These are phyloP conservation scores for Talaromyces islandicus DNA, from an alignment of 2,329 filamentous ascomycete genomes.

Conservation along the genomic window DNA sequence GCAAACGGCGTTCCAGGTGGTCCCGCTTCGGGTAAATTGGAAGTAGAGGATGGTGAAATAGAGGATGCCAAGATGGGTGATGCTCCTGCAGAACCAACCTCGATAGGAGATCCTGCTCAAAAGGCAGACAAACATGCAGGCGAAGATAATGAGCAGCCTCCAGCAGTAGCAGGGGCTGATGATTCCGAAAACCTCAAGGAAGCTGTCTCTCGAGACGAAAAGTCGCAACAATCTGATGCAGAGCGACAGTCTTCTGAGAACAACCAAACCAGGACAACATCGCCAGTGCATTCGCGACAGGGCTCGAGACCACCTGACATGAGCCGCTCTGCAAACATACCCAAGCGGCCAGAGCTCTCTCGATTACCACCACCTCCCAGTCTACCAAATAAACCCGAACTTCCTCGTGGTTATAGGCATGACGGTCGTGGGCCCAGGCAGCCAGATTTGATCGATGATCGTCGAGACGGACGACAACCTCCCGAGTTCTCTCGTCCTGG, in stretches of 20 bases:
- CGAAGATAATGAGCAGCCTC: not conserved
- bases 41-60: constrained; percentile 42
- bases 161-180: not conserved
- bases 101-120: not conserved
- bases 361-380: constrained; percentile 27
- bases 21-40: constrained; percentile 22
- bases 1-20: constrained; percentile 19
- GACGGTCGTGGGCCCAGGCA: constrained; percentile 32
- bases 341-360: constrained; percentile 32
- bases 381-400: constrained; percentile 29
- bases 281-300: constrained; percentile 20
- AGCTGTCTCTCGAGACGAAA: not conserved
- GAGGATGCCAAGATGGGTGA: constrained; percentile 41
- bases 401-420: constrained; percentile 27
- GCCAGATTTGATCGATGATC: constrained; percentile 33
- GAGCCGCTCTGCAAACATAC: constrained; percentile 24
- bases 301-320: constrained; percentile 23
- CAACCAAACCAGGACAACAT: constrained; percentile 12
- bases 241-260: constrained; percentile 14
- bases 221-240: not conserved
- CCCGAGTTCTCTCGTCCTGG: constrained; percentile 29
- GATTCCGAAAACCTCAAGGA: not conserved
- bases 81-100: constrained; percentile 10
- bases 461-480: constrained; percentile 32
- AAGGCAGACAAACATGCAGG: not conserved